These are phyloP conservation scores for Malassezia pachydermatis DNA, from an alignment of 1,284 basidiomycete species.

Conservation along the genomic window DNA sequence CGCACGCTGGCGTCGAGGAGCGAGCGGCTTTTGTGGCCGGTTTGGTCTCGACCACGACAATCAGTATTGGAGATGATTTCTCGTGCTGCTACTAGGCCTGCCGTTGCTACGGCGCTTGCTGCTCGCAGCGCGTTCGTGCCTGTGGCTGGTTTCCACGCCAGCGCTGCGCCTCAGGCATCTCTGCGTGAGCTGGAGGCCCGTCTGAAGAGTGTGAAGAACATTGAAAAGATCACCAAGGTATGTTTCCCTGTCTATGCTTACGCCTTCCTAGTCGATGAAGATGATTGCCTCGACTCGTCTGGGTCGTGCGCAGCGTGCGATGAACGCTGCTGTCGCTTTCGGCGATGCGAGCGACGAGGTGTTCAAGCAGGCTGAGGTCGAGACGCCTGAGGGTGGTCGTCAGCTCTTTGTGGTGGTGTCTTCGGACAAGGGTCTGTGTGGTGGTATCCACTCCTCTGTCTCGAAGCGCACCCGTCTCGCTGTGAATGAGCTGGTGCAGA, in stretches of 20 bases:
- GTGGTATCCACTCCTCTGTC: constrained; percentile 98
- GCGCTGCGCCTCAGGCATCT: constrained; percentile 79
- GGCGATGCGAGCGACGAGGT: constrained; percentile 70
- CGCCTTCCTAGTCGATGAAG: constrained; percentile 76
- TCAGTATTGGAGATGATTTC: constrained; percentile 14
- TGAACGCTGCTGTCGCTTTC: constrained; percentile 86
- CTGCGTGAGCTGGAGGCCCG: constrained; percentile 93
- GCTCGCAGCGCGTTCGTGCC: constrained; percentile 21
- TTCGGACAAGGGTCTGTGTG: constrained; percentile 98
- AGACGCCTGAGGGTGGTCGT: constrained; percentile 32
- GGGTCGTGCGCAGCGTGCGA: constrained; percentile 76
- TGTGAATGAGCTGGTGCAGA: constrained; percentile 51
- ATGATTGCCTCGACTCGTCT: constrained; percentile 92
- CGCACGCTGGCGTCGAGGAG: constrained; percentile 10
- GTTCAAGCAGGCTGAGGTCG: constrained; percentile 44
- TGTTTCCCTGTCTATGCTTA: constrained; percentile 27
- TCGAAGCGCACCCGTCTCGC: constrained; percentile 73
- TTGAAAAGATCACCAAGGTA: constrained; percentile 98
- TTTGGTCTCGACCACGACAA: constrained; percentile 16
- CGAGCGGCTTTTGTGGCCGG: background rate
- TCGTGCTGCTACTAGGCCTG: constrained; percentile 19
- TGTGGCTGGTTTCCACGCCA: constrained; percentile 42
- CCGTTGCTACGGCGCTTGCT: constrained; percentile 12
- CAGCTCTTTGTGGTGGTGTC: constrained; percentile 71
- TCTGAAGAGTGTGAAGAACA: constrained; percentile 87